Evolutionary conservation across 2,329 filamentous ascomycete species (phyloP), one percentile per base, ranked within the genome.

Genomic region (Botrytis aclada): DNA sequence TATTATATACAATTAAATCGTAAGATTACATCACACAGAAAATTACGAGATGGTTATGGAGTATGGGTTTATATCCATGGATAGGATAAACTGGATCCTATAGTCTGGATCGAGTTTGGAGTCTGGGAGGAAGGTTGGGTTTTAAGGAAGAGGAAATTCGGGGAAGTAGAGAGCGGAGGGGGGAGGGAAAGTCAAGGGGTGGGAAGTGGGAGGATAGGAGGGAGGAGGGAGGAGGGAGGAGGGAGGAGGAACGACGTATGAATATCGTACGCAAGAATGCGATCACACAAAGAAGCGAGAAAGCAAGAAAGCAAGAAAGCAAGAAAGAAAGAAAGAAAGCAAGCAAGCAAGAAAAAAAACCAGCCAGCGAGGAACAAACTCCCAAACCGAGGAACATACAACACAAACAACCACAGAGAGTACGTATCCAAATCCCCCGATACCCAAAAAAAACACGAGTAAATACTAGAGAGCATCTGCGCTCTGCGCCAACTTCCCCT

Each of bases 41-140:
- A 54, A n/a, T 25, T n/a, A 14, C 5, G 25, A n/a, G 22, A n/a
- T n/a, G 10, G 25, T n/a, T 0, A 6, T 6, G 2, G 12, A 16
- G 47, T n/a, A 16, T 54, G 5, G 25, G 3, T 16, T 0, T 16
- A 16, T 7, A 54, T 2, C 4, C 3, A n/a, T 16, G 20, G 4
- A 14, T n/a, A 6, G 25, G 0, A 7, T n/a, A 16, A 5, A 25
- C 3, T 25, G 4, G 45, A 47, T 12, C 1, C 22, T 25, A 1
- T 4, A 47, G 4, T 12, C 22, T 54, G 12, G 22, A 14, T 12
- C n/a, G n/a, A n/a, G n/a, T 14, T 7, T 20, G 18, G 9, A 25
- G 45, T 47, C 20, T 54, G 25, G 5, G 22, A 12, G 25, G 47
- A 54, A 9, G 1, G 1, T 54, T 7, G 5, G n/a, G n/a, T 54